A percentile compares a stretch with the other conserved stretches of the same genome.
These are phyloP conservation scores for Corchorus olitorius DNA, from an alignment of 345 rosid genomes.

Conservation along the genomic window DNA sequence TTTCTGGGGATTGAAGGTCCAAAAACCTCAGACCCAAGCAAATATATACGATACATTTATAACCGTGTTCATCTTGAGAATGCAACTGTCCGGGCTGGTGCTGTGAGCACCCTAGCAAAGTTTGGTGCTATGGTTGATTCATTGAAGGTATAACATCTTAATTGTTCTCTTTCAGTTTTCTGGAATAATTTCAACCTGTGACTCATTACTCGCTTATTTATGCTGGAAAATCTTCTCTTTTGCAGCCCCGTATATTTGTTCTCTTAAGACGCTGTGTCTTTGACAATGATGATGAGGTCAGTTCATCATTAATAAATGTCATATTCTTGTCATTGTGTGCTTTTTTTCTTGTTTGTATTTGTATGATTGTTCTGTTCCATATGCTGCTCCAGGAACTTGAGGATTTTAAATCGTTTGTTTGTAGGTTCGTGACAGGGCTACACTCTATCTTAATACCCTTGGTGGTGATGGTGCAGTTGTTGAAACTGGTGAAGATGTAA, in stretches of 20 bases:
- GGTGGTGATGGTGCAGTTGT: slow-evolving; percentile 64
- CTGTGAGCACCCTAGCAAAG: slow-evolving; percentile 93
- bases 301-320: slow-evolving; percentile 15
- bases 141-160: slow-evolving; percentile 59
- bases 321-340: background rate
- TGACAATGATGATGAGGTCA: slow-evolving; percentile 98
- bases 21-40: slow-evolving; percentile 91
- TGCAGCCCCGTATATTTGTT: slow-evolving; percentile 85
- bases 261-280: slow-evolving; percentile 88
- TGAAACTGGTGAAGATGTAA: slow-evolving; percentile 63
- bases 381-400: background rate
- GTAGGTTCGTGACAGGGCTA: slow-evolving; percentile 98
- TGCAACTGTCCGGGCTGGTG: slow-evolving; percentile 96
- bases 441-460: slow-evolving; percentile 81
- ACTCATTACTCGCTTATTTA: slow-evolving; percentile 10
- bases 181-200: background rate
- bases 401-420: slow-evolving; percentile 15
- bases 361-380: background rate
- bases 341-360: background rate
- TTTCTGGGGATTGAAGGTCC: slow-evolving; percentile 98
- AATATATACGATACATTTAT: slow-evolving; percentile 92
- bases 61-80: slow-evolving; percentile 98
- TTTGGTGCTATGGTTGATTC: slow-evolving; percentile 93
- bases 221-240: slow-evolving; percentile 12
- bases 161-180: background rate